Conservation (phyloP, 106 monocot species). For the Platanthera zijinensis region DNA sequence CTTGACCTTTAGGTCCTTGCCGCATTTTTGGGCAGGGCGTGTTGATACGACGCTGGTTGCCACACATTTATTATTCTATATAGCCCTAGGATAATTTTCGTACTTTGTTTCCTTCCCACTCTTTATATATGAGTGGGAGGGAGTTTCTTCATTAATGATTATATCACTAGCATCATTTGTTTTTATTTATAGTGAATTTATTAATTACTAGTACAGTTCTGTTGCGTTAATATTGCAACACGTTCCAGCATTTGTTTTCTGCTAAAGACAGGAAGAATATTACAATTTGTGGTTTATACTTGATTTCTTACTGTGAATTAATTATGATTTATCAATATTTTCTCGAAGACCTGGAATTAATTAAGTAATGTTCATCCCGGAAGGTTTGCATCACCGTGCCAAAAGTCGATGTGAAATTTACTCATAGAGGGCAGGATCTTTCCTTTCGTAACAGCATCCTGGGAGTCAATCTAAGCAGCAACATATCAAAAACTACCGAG, state of each 20-base stretch:
- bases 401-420: conserved; percentile 64
- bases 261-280: background rate
- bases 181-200: too few species aligned
- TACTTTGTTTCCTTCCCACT: too few species aligned
- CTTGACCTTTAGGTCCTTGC: too few species aligned
- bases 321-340: background rate
- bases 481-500: conserved; percentile 38
- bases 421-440: conserved; percentile 37
- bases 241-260: background rate
- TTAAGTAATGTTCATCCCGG: conserved; percentile 37
- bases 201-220: background rate
- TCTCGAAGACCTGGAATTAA: background rate
- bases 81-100: too few species aligned
- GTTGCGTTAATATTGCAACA: background rate
- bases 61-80: too few species aligned
- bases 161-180: too few species aligned
- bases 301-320: background rate
- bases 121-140: too few species aligned
- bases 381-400: conserved; percentile 89
- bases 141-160: too few species aligned
- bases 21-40: too few species aligned
- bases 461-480: conserved; percentile 54
- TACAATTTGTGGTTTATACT: background rate
- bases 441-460: conserved; percentile 58
- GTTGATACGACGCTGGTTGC: too few species aligned